Base-by-base conservation (phyloP, 2,329 filamentous ascomycete genomes). In the Pyrenochaeta sp. region DNA sequence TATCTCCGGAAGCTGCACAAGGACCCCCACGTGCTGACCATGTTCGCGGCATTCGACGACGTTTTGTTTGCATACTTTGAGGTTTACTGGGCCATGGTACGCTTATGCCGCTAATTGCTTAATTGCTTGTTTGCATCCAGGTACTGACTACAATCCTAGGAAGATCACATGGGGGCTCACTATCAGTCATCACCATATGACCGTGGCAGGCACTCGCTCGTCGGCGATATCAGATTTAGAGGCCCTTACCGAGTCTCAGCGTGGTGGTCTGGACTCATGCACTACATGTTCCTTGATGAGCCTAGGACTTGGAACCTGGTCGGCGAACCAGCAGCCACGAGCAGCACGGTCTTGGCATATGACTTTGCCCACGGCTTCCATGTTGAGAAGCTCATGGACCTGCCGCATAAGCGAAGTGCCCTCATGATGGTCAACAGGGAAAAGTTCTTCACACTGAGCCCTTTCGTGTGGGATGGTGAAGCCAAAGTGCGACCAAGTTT, bases 21-120 rank as follows among this genome's bases (percentile, higher is more conserved):
- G 39, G 90, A 93, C 71, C 85, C 88, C 23, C 90, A 93, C 74
- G 85, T 88, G 57, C 78, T 92, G 46, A 85, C 87, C 20, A 79
- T 93, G 40, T 79, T 93, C 53, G 90, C 87, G 6, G 83, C 83
- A 21, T 94, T 91, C 71, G 84, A 93, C 50, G 87, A 89, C 27
- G 82, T 81, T 1, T 83, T 80, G 42, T 93, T 93, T 72, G 87
- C 89, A 0, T 93, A 93, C 72, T 92, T 90, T 69, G 90, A 94
- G 73, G 80, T 92, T 1, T 93, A 92, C 73, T 93, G 89, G 89
- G 88, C 86, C 31, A 87, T 86, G 79, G 83, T 84, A 76, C 57
- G 74, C 63, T 18, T 43, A 30, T 23, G n/a, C 20, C 45, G 17
- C 5, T 12, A 7, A 33, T 27, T 9, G 17, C 15, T 31, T 14